Evolutionary conservation across 2,329 filamentous ascomycete genomes (phyloP).

Genomic region (Hypoxylon sp.): DNA sequence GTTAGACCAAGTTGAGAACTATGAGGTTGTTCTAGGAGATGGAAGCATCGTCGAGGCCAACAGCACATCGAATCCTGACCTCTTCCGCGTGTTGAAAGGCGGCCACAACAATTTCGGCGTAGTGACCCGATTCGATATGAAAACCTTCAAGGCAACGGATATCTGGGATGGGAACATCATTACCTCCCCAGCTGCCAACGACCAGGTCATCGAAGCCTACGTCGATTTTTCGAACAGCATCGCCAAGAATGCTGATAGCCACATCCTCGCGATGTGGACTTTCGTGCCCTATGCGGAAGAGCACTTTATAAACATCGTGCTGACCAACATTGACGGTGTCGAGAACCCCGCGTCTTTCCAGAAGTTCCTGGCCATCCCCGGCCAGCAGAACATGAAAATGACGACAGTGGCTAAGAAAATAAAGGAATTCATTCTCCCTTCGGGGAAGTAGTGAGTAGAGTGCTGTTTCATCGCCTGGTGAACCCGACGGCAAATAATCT

Average conservation of each 20-base stretch:
- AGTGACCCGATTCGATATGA: constrained; percentile 38
- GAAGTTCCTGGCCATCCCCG: constrained; percentile 37
- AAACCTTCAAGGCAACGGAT: constrained; percentile 23
- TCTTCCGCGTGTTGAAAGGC: constrained; percentile 36
- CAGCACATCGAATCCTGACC: constrained; percentile 29
- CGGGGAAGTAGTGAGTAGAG: constrained; percentile 35
- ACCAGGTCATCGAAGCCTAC: constrained; percentile 32
- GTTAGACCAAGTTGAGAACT: constrained; percentile 37
- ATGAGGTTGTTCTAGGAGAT: constrained; percentile 36
- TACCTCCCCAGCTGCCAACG: constrained; percentile 5
- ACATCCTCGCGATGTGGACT: constrained; percentile 32
- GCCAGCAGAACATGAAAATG: constrained; percentile 30
- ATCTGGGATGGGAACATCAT: constrained; percentile 34
- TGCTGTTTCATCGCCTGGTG: not conserved
- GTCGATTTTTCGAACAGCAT: constrained; percentile 36
- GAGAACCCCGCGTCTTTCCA: constrained; percentile 32
- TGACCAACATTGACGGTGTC: constrained; percentile 38
- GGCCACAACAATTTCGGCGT: constrained; percentile 40
- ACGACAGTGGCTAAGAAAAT: constrained; percentile 36
- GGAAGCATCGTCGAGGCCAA: constrained; percentile 37
- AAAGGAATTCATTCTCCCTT: constrained; percentile 32
- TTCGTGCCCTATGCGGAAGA: constrained; percentile 23
- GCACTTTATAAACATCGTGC: constrained; percentile 32
- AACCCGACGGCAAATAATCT: not conserved
- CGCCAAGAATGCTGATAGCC: constrained; percentile 26